Evolutionary conservation across 2,329 filamentous ascomycete species (phyloP).

Genomic region (Sporothrix inflata): DNA sequence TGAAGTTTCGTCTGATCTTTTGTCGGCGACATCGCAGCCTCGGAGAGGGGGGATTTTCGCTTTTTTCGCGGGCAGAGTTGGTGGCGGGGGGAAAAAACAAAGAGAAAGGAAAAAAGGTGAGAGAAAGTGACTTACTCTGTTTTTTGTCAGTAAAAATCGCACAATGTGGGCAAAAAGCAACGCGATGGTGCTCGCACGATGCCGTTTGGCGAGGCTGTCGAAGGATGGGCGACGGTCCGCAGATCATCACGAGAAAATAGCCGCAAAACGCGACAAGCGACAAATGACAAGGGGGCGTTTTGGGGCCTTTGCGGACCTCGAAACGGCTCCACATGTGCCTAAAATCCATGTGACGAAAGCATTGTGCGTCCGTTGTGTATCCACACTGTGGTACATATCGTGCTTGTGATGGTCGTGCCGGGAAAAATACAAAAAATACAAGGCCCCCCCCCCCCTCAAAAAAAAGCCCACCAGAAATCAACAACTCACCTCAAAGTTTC

Average conservation of each 20-base stretch:
- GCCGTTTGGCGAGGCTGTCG: conserved; percentile 12
- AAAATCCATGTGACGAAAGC: too few relatives aligned
- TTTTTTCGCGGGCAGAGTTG: not conserved
- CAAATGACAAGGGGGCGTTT: not conserved
- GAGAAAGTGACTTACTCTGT: not conserved
- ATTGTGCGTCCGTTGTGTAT: too few relatives aligned
- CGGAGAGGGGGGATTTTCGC: not conserved
- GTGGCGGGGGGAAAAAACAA: not conserved
- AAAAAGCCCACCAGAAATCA: too few relatives aligned
- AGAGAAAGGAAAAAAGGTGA: not conserved
- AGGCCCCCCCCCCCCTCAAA: too few relatives aligned
- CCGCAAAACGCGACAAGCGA: not conserved
- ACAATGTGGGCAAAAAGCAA: not conserved
- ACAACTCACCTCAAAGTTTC: too few relatives aligned
- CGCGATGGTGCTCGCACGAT: not conserved
- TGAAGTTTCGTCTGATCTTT: conserved; percentile 13
- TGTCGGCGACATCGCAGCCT: not conserved
- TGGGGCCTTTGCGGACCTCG: not conserved
- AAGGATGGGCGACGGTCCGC: not conserved
- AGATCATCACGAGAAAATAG: conserved; percentile 3
- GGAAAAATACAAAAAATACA: too few relatives aligned
- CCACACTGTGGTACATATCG: too few relatives aligned
- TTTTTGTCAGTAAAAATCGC: not conserved
- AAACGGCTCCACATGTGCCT: not conserved
- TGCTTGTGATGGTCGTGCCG: too few relatives aligned